Conservation (phyloP, 306 rosid species). For the Cucurbita moschata region DNA sequence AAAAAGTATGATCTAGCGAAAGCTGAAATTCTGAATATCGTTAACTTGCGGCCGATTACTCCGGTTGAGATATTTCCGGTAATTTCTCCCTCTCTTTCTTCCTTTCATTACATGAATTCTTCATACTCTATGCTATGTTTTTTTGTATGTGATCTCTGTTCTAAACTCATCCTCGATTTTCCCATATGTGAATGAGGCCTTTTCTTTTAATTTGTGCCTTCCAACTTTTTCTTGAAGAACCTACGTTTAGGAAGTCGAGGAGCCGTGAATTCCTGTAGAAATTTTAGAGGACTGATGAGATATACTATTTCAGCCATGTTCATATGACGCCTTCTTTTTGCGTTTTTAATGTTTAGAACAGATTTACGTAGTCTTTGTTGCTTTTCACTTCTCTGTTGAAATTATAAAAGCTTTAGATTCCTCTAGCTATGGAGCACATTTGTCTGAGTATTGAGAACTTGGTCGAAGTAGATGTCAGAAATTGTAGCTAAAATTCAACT, state of each 20-base stretch:
- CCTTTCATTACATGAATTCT: not conserved
- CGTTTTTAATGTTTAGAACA: not conserved
- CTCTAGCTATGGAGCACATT: not conserved
- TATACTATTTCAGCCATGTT: not conserved
- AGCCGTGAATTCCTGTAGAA: not conserved
- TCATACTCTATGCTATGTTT: not conserved
- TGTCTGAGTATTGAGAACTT: not conserved
- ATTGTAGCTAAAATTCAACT: not conserved
- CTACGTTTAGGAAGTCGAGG: not conserved
- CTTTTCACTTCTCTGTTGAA: not conserved
- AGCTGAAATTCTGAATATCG: constrained; percentile 61
- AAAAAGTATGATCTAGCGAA: constrained; percentile 42
- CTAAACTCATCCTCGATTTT: not conserved
- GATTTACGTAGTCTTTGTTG: not conserved
- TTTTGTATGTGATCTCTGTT: not conserved
- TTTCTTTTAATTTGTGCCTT: not conserved
- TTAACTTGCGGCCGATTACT: constrained; percentile 42
- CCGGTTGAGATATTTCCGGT: constrained; percentile 39
- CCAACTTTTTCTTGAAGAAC: not conserved
- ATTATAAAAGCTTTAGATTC: not conserved
- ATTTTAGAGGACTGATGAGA: not conserved
- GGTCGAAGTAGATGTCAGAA: not conserved
- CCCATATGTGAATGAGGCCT: not conserved
- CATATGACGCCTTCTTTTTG: not conserved
- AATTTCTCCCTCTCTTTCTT: not conserved